Base-by-base conservation (phyloP, 108 stramenopile species). In the Mediolabrus comicus region DNA sequence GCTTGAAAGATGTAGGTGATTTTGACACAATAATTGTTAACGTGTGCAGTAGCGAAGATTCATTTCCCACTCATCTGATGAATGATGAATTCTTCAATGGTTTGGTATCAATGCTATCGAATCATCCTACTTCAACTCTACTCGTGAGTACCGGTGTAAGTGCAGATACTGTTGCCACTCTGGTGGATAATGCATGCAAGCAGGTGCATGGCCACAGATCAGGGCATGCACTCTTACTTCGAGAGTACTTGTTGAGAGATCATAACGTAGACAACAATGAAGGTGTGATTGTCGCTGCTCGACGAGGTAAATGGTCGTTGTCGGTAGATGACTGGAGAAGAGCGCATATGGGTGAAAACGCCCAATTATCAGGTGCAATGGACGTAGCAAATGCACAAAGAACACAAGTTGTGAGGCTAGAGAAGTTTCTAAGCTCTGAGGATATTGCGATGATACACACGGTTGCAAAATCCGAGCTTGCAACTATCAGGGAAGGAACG, bases 1-100 rank as follows among this genome's bases (percentile, higher is more conserved):
- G 63, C n/a, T 57, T 19, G 24, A 10, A 32, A 46, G 43, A 29
- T 31, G 31, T 32, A 58, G 57, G 43, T 33, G 46, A 58, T 14
- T 69, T 29, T 28, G 68, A 69, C 57, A 59, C 58, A 36, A 59
- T 69, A 36, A 69, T 69, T 22, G 58, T 69, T 43, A 69, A 69
- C 51, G 57, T 69, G 8, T 59, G 57, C 57, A 69, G 68, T 41
- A 59, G 25, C 17, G 68, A 69, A 14, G 68, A 59, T 14, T 8
- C 35, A 25, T 69, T 69, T 59, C 68, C 68, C 0, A 26, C 17
- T 9, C 36, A 29, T 57, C 58, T 69, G 28, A 12, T 69, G 28
- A 59, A 33, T 58, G 41, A 11, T 19, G 13, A 24, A 17, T 69
- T 69, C 26, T 58, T 69, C 41, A 58, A 46, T 46, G 58, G 58